These are phyloP conservation scores for Termitomyces bulborhizus DNA, from an alignment of 768 basidiomycete species.

Conservation along the genomic window DNA sequence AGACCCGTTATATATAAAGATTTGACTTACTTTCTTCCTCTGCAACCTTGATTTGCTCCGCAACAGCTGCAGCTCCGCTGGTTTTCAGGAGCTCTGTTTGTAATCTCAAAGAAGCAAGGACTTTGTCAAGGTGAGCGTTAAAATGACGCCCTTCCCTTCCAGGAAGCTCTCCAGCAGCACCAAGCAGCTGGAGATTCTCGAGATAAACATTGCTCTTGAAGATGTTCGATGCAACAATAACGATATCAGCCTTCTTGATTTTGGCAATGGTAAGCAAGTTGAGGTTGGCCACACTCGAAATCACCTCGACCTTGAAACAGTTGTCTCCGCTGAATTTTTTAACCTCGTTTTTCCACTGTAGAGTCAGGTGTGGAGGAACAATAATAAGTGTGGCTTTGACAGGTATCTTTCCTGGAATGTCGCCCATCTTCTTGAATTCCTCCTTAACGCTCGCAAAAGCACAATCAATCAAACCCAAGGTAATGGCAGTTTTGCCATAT, in stretches of 20 bases:
- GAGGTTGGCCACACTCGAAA: conserved; percentile 64
- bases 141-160: conserved; percentile 85
- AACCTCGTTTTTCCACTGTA: conserved; percentile 87
- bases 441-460: conserved; percentile 46
- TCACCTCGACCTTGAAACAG: conserved; percentile 55
- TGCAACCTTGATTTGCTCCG: conserved; percentile 58
- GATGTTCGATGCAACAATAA: conserved; percentile 82
- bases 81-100: conserved; percentile 68
- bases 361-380: conserved; percentile 85
- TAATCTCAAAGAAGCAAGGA: conserved; percentile 45
- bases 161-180: conserved; percentile 64
- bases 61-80: conserved; percentile 56
- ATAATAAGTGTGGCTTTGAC: conserved; percentile 77
- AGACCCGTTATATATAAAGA: not conserved
- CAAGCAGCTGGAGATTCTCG: conserved; percentile 67
- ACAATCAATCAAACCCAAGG: conserved; percentile 82
- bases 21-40: conserved; percentile 48
- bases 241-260: conserved; percentile 76
- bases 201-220: conserved; percentile 75
- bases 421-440: conserved; percentile 48
- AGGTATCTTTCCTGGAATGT: conserved; percentile 60
- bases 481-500: conserved; percentile 96
- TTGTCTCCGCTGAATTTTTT: conserved; percentile 64
- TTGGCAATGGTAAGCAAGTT: conserved; percentile 69
- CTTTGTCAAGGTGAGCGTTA: conserved; percentile 69